phyloP scores from a whole-genome alignment of 2,329 filamentous ascomycete genomes.

The Curvularia sp. region DNA sequence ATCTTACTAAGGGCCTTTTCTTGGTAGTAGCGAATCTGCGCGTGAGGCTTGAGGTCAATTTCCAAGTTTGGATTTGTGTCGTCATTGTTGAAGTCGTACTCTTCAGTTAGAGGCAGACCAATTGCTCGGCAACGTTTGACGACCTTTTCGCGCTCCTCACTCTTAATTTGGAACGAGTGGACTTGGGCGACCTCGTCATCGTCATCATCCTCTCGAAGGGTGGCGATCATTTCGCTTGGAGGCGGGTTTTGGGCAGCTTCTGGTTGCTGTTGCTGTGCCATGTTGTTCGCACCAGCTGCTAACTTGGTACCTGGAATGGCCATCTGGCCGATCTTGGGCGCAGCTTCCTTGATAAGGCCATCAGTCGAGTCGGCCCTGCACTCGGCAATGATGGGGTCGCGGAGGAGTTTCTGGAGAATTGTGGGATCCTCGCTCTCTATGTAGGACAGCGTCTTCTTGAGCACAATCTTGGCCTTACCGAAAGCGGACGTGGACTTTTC shows the following conservation, averaged over 20 bases:
- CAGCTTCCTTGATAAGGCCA: slow-evolving; percentile 77
- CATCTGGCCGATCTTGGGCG: slow-evolving; percentile 84
- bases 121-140: slow-evolving; percentile 89
- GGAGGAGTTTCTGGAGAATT: slow-evolving; percentile 84
- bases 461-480: slow-evolving; percentile 92
- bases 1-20: slow-evolving; percentile 98
- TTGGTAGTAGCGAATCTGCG: slow-evolving; percentile 92
- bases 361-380: slow-evolving; percentile 77
- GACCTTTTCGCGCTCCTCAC: slow-evolving; percentile 81
- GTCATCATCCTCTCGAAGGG: slow-evolving; percentile 72
- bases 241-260: slow-evolving; percentile 37
- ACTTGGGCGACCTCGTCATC: slow-evolving; percentile 88
- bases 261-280: slow-evolving; percentile 53
- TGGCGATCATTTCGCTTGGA: slow-evolving; percentile 70
- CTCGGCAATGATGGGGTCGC: slow-evolving; percentile 81
- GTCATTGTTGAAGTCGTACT: slow-evolving; percentile 97
- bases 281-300: slow-evolving; percentile 83
- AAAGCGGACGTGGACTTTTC: slow-evolving; percentile 86
- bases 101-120: slow-evolving; percentile 86
- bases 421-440: slow-evolving; percentile 89
- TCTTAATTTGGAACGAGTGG: slow-evolving; percentile 90
- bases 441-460: slow-evolving; percentile 94
- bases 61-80: slow-evolving; percentile 87
- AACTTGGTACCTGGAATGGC: slow-evolving; percentile 96
- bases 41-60: slow-evolving; percentile 88